A percentile compares a stretch with the other conserved stretches of the same genome.
Conservation (phyloP, 805 yeast species). For the Candida methanosorbosa region DNA sequence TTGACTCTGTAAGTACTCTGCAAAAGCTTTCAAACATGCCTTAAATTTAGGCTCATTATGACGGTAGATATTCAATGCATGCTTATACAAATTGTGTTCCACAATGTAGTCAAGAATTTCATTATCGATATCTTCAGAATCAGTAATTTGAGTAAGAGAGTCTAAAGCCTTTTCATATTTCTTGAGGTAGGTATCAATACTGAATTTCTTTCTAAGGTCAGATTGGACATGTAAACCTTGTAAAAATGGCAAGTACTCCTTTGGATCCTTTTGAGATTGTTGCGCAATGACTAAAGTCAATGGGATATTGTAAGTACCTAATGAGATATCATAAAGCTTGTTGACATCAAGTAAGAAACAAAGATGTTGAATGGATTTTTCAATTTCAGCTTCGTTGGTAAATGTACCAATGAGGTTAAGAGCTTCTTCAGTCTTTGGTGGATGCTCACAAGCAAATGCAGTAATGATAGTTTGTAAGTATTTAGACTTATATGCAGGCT, state of each 20-base stretch:
- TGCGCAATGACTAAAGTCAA: slow-evolving; percentile 83
- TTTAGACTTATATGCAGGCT: slow-evolving; percentile 40
- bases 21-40: slow-evolving; percentile 50
- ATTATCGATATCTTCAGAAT: slow-evolving; percentile 27
- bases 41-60: slow-evolving; percentile 48
- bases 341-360: slow-evolving; percentile 90
- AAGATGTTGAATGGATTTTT: slow-evolving; percentile 67
- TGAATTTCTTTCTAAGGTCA: slow-evolving; percentile 57
- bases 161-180: slow-evolving; percentile 59
- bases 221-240: slow-evolving; percentile 66
- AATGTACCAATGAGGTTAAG: slow-evolving; percentile 51
- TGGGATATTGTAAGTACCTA: slow-evolving; percentile 75
- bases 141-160: slow-evolving; percentile 47
- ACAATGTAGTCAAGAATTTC: slow-evolving; percentile 66
- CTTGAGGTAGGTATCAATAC: slow-evolving; percentile 73
- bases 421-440: slow-evolving; percentile 78
- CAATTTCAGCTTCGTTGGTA: slow-evolving; percentile 36
- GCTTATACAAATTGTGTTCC: slow-evolving; percentile 58
- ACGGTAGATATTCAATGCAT: slow-evolving; percentile 56
- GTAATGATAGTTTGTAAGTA: slow-evolving; percentile 77
- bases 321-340: slow-evolving; percentile 65
- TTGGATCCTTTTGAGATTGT: slow-evolving; percentile 95
- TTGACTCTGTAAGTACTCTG: slow-evolving; percentile 45
- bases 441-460: slow-evolving; percentile 85
- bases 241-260: slow-evolving; percentile 89